Evolutionary conservation across 257 asterid species (phyloP), one percentile per base, ranked within the genome.

Genomic region (Rhazya stricta): DNA sequence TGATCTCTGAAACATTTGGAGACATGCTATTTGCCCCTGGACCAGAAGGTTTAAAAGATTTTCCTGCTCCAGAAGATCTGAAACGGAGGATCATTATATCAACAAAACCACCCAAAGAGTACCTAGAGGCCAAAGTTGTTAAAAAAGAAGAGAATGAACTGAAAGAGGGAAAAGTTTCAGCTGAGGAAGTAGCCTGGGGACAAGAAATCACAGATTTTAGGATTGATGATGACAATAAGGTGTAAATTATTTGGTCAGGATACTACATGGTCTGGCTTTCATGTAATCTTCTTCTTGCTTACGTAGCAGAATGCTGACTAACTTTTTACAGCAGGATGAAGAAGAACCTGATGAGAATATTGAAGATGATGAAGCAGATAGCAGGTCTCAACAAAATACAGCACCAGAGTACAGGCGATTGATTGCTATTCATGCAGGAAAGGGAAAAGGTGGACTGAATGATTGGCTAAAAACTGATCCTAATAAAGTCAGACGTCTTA

Each of bases 361-460:
- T 63, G 84, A 80, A 53, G 88, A 85, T 73, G 86, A 80, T 23
- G 91, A 81, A 30, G 86, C 78, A 53, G 88, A 83, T 78, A 72
- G 23, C 45, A 84, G 76, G 74, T 48, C 76, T 72, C 79, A 79
- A 32, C 84, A 79, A n/a, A 86, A 72, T 78, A 77, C 37, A 3
- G 89, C 96, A 34, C 91, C 96, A 16, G 91, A 85, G 65, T 93
- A 91, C 69, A 91, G 81, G 71, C 85, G 86, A 37, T 79, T 93
- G 48, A 93, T 91, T 62, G 91, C 93, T 60, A 87, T 91, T 79
- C 95, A 82, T 67, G 97, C 97, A 67, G 94, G 94, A 66, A 91
- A 88, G 85, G 91, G 87, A 21, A 88, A 88, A 74, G 91, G 94
- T 45, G 89, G 88, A 61, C 82, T 87, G 79, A 81, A 79, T 50